A percentile compares a stretch with the other conserved stretches of the same genome.
Conservation (phyloP, 2,329 filamentous ascomycete genomes). For the Aureobasidium sp. region DNA sequence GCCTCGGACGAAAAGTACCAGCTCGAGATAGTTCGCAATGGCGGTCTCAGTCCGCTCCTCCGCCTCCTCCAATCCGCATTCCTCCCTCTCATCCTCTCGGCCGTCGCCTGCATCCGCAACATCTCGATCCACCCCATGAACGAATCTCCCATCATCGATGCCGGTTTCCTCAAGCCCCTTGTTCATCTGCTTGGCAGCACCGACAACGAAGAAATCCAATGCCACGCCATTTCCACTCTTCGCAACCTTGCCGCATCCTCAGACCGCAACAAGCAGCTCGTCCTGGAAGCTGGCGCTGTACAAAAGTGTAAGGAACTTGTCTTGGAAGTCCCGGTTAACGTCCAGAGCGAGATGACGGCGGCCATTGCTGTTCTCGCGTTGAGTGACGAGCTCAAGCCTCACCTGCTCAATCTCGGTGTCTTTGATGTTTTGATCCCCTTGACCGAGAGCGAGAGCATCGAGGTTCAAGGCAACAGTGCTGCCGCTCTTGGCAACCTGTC, state of each 20-base stretch:
- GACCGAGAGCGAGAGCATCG: constrained; percentile 90
- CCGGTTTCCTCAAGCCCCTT: constrained; percentile 86
- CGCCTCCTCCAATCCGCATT: constrained; percentile 92
- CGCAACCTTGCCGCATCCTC: constrained; percentile 94
- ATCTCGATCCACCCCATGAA: constrained; percentile 98
- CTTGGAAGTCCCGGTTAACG: constrained; percentile 82
- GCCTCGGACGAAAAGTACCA: constrained; percentile 99
- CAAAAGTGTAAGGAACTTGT: constrained; percentile 98
- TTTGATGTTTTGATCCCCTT: constrained; percentile 95
- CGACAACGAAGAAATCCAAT: constrained; percentile 98
- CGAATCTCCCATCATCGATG: constrained; percentile 97
- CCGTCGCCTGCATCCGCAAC: constrained; percentile 96
- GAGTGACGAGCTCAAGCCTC: constrained; percentile 90
- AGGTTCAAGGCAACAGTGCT: constrained; percentile 96
- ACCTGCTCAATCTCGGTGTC: constrained; percentile 83
- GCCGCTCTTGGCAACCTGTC: constrained; percentile 92
- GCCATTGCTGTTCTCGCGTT: constrained; percentile 93
- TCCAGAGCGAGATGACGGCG: constrained; percentile 99
- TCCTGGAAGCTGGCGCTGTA: constrained; percentile 90
- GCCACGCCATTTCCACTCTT: constrained; percentile 93
- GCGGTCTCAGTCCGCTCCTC: constrained; percentile 76
- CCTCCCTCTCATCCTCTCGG: constrained; percentile 88
- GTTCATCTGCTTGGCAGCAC: constrained; percentile 92
- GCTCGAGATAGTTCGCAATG: constrained; percentile 87
- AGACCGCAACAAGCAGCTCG: constrained; percentile 95